Evolutionary conservation across 345 rosid genomes (phyloP).

Genomic region (Aethionema arabicum): DNA sequence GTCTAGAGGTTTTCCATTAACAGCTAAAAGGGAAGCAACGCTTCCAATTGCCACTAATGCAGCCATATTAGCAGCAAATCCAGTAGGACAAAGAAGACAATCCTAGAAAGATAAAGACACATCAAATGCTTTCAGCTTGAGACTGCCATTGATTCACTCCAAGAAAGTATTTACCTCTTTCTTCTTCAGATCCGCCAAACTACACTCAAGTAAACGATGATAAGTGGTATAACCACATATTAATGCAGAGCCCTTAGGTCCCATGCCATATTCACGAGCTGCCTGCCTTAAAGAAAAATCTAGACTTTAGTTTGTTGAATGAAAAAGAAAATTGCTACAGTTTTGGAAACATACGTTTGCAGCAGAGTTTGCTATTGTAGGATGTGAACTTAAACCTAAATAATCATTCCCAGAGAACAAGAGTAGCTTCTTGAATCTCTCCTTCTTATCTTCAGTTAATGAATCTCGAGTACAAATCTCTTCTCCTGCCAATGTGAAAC

Average conservation of each 20-base stretch:
- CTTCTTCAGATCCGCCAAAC: constrained; percentile 84
- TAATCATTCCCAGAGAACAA: constrained; percentile 97
- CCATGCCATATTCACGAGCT: constrained; percentile 86
- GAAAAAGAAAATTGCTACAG: neutral
- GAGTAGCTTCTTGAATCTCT: constrained; percentile 59
- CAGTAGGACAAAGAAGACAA: constrained; percentile 97
- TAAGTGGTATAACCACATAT: constrained; percentile 89
- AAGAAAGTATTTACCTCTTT: constrained; percentile 59
- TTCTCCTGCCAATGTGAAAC: constrained; percentile 50
- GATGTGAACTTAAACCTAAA: constrained; percentile 90
- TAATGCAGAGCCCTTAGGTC: constrained; percentile 95
- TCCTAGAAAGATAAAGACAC: constrained; percentile 53
- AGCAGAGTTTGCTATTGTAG: constrained; percentile 73
- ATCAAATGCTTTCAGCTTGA: constrained; percentile 33
- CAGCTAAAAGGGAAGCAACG: constrained; percentile 63
- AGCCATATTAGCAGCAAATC: constrained; percentile 97
- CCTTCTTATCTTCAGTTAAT: constrained; percentile 23
- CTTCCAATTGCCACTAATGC: constrained; percentile 88
- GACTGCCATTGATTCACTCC: constrained; percentile 8
- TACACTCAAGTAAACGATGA: constrained; percentile 76
- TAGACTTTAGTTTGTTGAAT: neutral
- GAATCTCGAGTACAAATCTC: constrained; percentile 45
- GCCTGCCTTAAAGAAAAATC: constrained; percentile 50
- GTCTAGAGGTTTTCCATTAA: constrained; percentile 41
- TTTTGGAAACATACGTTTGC: constrained; percentile 54